These are phyloP conservation scores for Oryza longistaminata DNA, from an alignment of 176 grass and related monocot genomes.

Conservation along the genomic window DNA sequence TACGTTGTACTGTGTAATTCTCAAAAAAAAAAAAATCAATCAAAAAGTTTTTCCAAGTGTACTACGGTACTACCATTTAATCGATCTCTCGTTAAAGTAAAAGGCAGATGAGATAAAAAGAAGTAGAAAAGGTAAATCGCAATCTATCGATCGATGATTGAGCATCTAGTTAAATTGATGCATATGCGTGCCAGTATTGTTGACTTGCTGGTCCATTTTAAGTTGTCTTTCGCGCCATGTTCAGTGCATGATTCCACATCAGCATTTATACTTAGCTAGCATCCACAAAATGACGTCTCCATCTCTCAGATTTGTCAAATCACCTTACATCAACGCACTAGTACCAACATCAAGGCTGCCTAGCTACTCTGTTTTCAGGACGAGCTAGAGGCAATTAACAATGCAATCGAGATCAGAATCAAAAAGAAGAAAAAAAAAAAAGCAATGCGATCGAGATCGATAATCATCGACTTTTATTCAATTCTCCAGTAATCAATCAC, in stretches of 20 bases:
- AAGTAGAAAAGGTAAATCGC: too few species aligned
- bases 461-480: neutral
- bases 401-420: too few species aligned
- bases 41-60: too few species aligned
- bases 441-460: neutral
- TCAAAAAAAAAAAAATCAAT: too few species aligned
- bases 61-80: too few species aligned
- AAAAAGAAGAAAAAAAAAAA: too few species aligned
- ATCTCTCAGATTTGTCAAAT: neutral
- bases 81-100: too few species aligned
- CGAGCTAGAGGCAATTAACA: neutral
- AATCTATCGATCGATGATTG: neutral
- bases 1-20: too few species aligned
- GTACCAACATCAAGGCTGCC: neutral
- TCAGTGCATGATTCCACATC: neutral
- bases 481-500: neutral
- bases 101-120: too few species aligned
- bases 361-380: neutral
- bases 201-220: neutral
- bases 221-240: neutral
- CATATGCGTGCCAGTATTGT: neutral
- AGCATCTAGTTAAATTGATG: neutral
- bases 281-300: neutral
- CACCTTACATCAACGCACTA: neutral
- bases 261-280: neutral